Evolutionary conservation across 2,329 filamentous ascomycete genomes (phyloP), one percentile per base, ranked within the genome.

Genomic region (Elsinoe ampelina): DNA sequence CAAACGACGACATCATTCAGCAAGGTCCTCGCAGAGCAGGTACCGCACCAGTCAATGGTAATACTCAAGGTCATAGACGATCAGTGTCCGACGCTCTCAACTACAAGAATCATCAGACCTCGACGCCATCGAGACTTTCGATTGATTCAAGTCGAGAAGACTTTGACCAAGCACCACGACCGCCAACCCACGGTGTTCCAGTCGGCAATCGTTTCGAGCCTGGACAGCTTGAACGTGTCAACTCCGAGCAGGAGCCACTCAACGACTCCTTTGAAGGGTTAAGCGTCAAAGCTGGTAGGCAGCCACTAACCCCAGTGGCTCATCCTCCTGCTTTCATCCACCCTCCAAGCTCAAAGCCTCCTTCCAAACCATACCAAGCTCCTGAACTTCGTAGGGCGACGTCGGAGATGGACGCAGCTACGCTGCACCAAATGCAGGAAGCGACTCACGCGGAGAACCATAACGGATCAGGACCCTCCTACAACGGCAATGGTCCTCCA

Each of bases 261-360:
- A 67, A 67, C 39, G 67, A 64, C 4, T 71, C 76, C 7, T 72
- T 78, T 19, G 72, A 73, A 36, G 77, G 81, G 56, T 69, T 85
- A 36, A 76, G 63, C 17, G 59, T 70, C n/a, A 61, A 70, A 45
- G 60, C 68, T 12, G 64, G 66, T 22, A 67, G 67, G 26, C 70
- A 69, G 10, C 60, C 86, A 5, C 88, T 87, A 1, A 85, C 87
- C 62, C 88, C 88, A 6, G 89, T 96, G 17, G 81, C 81, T 4
- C 75, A 78, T 5, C 91, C 92, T 1, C 92, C 92, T 2, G 83
- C 82, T 10, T 92, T 96, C 68, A 80, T 83, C 48, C 89, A 95
- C 69, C 78, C 80, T 36, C 82, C 90, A 11, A 82, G 86, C 59
- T 80, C 85, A 54, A 80, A 82, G 50, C 90, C 90, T 4, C 75